Base-by-base conservation (phyloP, 495 filamentous ascomycete genomes). In the Bacidia gigantensis region DNA sequence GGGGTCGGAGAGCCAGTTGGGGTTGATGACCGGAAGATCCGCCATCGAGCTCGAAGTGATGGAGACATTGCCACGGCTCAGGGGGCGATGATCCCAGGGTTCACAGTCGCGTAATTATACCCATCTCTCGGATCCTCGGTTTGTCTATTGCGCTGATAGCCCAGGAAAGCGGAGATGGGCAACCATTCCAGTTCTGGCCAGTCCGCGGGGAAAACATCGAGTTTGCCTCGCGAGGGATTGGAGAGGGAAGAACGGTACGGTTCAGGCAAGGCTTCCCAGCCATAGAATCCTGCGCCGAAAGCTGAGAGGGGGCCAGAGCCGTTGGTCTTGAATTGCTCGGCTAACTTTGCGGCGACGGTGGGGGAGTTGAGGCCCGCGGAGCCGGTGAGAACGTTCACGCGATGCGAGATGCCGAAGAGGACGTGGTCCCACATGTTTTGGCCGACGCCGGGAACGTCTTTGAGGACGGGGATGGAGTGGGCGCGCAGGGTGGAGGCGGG, bases 121-220 rank as follows among this genome's bases (percentile, higher is more conserved):
- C 63, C 64, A 50, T 70, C 67, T 3, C 49, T 17, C 0, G 64
- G 60, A 9, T 47, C 58, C 2, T 44, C 59, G 17, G 41, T 26
- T 14, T 46, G 38, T 21, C 50, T 24, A 39, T 54, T 50, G 0
- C 43, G 26, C 17, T 53, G 58, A 39, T 58, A 49, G 23, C 56
- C 62, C 17, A 65, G 26, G 38, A 55, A 66, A 3, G 51, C 58
- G 7, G 25, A n/a, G 12, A 59, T 50, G 12, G 55, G n/a, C 20
- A 72, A 29, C 50, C 69, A 72, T 55, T 76, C 72, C 10, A 75
- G 50, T 42, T 78, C 74, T 0, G 73, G 74, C 72, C 72, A 76
- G 54, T 77, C 73, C 0, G 54, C 47, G 0, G 71, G 69, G 41
- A 69, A 66, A 20, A 44, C 25, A 9, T 43, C 45, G 11, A 74